Evolutionary conservation across 495 filamentous ascomycete species (phyloP), one percentile per base, ranked within the genome.

Genomic region (Hyaloscypha hepaticicola): DNA sequence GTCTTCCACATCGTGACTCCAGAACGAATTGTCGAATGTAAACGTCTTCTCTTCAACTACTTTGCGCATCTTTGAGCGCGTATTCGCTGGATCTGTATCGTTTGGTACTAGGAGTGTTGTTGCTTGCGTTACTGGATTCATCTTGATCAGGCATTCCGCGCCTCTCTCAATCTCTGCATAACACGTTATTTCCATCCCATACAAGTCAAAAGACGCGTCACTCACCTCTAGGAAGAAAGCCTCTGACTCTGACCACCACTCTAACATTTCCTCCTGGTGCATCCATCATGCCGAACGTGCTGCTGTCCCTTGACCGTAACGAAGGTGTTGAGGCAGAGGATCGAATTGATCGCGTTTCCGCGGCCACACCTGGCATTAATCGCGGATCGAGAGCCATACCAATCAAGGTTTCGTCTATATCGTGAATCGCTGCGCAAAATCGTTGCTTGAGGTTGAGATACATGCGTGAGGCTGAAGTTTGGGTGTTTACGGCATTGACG

Each of bases 11-110:
- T 94, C 77, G 74, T 96, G 91, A 61, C 93, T 97, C 92, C 93
- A 98, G 77, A 97, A 99, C 1, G 92, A 96, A 74, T 93, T 96
- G 78, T 99, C 95, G 69, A 99, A 99, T 11, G 89, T 92, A 69
- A 99, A 99, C 0, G 82, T 80, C 77, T 96, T 97, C 71, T 96
- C 90, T 70, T 97, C 93, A 58, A 89, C 75, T 2, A 90, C 78
- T 74, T 91, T 96, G 38, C 92, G 88, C 11, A 84, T 82, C 70
- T 88, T 87, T 1, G 84, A 83, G 50, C 87, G 84, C 50, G 83
- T 70, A 67, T 91, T 92, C 34, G 82, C 84, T n/a, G 83, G 82
- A 64, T 90, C 87, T 45, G 74, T 74, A 49, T 83, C 76, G 60
- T 82, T 82, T 0, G 90, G 88, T 41, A 87, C 85, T 31, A 90